Conservation (phyloP, 2,329 filamentous ascomycete species). For the Trichoderma harzianum region DNA sequence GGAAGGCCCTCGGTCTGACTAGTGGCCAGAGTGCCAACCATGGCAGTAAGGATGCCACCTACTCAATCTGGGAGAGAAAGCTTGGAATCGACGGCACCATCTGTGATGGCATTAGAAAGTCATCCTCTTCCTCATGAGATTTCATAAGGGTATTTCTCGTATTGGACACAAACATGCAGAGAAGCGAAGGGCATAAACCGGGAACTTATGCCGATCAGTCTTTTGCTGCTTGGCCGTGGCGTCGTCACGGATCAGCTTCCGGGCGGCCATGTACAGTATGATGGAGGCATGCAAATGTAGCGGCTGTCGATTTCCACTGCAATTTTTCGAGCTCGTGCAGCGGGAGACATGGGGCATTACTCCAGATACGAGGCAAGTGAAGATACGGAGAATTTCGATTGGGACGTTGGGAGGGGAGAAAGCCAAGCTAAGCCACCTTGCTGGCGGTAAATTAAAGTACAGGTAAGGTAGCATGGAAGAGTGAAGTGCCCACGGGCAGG, state of each 20-base stretch:
- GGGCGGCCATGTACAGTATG: neutral
- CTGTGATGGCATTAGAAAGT: neutral
- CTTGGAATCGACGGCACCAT: neutral
- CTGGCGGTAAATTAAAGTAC: conserved; percentile 5
- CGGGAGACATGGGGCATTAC: neutral
- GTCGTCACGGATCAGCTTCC: neutral
- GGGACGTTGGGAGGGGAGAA: neutral
- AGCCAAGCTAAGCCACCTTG: neutral
- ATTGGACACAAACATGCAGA: too few species aligned
- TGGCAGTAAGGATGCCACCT: conserved; percentile 1
- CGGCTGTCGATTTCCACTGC: neutral
- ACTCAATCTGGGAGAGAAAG: neutral
- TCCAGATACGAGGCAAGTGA: neutral
- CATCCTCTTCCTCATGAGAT: neutral
- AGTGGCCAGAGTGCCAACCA: neutral
- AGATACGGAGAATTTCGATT: conserved; percentile 16
- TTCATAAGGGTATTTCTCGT: neutral
- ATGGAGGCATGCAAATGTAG: neutral
- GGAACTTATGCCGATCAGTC: neutral
- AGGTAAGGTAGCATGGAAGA: neutral
- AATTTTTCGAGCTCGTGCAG: neutral
- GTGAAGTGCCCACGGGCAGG: too few species aligned
- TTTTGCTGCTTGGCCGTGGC: neutral
- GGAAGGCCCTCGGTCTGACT: neutral
- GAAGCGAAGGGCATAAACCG: neutral